Conservation (phyloP, 2,329 filamentous ascomycete species). For the Ophiostoma himal-ulmi region DNA sequence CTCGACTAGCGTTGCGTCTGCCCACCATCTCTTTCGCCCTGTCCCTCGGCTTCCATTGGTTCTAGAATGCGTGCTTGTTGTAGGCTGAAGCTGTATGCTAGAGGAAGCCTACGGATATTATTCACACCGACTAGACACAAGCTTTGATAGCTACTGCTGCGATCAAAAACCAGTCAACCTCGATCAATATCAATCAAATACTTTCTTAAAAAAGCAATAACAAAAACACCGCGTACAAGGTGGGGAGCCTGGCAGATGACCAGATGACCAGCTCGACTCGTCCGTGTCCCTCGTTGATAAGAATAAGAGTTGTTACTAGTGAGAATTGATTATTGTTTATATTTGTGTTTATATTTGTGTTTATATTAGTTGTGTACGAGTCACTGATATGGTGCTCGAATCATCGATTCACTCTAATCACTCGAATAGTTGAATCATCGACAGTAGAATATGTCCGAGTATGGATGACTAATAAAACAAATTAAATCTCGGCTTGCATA, state of each 20-base stretch:
- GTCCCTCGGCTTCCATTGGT: conserved; percentile 15
- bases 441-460: too few relatives aligned
- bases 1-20: conserved; percentile 16
- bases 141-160: neutral
- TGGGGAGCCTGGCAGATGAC: conserved; percentile 11
- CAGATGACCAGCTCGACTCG: conserved; percentile 12
- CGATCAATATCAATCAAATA: neutral
- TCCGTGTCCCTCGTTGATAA: conserved; percentile 19
- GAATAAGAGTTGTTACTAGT: neutral
- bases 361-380: neutral
- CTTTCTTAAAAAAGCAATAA: neutral
- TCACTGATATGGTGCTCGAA: too few relatives aligned
- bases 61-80: neutral
- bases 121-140: neutral
- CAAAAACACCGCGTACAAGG: conserved; percentile 10
- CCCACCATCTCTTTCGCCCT: neutral
- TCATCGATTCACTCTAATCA: too few relatives aligned
- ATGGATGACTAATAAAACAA: too few relatives aligned
- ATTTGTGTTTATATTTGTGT: neutral
- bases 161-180: too few relatives aligned
- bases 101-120: neutral
- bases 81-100: neutral
- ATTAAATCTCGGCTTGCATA: too few relatives aligned
- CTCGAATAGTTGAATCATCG: too few relatives aligned
- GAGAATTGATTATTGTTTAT: neutral